A percentile compares a stretch with the other conserved stretches of the same genome.
Evolutionary conservation across 1,139 yeast genomes (phyloP).

Genomic region (Scheffersomyces parashehatae): DNA sequence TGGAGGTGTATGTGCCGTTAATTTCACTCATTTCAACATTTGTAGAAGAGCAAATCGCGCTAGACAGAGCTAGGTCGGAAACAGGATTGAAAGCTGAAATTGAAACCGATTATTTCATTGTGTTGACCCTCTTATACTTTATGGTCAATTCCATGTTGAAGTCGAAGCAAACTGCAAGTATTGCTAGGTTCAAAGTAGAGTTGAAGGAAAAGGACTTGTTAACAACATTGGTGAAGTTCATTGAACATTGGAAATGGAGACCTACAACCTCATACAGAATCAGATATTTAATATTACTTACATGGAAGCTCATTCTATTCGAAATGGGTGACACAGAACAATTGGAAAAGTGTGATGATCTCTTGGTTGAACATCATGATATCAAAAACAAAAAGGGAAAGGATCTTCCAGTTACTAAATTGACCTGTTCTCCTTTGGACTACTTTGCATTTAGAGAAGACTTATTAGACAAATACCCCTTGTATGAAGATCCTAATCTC

Average conservation of each 20-base stretch:
- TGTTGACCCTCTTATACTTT: constrained; percentile 58
- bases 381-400: constrained; percentile 34
- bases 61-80: constrained; percentile 6
- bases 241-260: constrained; percentile 71
- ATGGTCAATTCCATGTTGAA: constrained; percentile 34
- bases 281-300: constrained; percentile 55
- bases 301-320: constrained; percentile 60
- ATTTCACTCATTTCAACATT: constrained; percentile 13
- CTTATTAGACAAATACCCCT: constrained; percentile 71
- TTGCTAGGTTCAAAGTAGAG: constrained; percentile 14
- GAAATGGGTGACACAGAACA: constrained; percentile 63
- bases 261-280: constrained; percentile 28
- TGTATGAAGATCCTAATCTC: constrained; percentile 35
- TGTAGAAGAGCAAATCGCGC: constrained; percentile 14
- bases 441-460: constrained; percentile 80
- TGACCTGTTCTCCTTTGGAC: constrained; percentile 73
- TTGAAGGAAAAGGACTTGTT: constrained; percentile 39
- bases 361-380: constrained; percentile 44
- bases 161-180: background rate
- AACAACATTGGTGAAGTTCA: constrained; percentile 45
- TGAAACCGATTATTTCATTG: constrained; percentile 27
- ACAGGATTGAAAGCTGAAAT: constrained; percentile 1
- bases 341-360: constrained; percentile 49
- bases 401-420: constrained; percentile 18
- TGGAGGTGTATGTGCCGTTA: constrained; percentile 11